Evolutionary conservation across 305 asterid genomes (phyloP), one percentile per base, ranked within the genome.

Genomic region (Plantago coronopus): DNA sequence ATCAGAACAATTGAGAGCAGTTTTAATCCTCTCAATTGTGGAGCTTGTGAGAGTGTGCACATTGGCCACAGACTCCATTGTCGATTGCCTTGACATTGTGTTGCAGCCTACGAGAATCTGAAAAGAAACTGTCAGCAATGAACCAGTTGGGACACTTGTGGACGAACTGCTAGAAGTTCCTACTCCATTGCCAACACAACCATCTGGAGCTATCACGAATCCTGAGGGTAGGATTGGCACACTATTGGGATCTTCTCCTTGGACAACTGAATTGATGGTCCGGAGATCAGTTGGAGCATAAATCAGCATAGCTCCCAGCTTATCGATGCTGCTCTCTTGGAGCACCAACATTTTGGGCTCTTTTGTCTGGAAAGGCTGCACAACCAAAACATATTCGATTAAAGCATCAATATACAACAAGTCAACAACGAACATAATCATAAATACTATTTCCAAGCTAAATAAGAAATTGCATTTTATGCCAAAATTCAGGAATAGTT

Each of bases 211-310:
- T 58, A 90, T 83, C 27, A 83, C 47, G 7, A 75, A 80, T 8
- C 96, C 95, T 0, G 91, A 85, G 12, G 96, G 97, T 1, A 81
- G 85, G 62, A 85, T 72, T 0, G 86, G 73, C 53, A 75, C 54
- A 19, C 38, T 61, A 16, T 38, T 29, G 0, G 64, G 60, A 63
- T 85, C 89, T 13, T 45, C 83, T 2, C 90, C 89, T 18, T 60
- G 69, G 0, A 83, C 66, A 14, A 76, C 76, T 15, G 75, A 40
- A 2, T 64, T 38, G 29, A 87, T 25, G 1, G 72, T 47, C 22
- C 69, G 38, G 45, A 76, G 43, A 19, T 79, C 75, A 42, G 82
- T 68, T 0, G 89, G 82, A 4, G 88, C 76, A 45, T 87, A 81
- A 54, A 87, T 66, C 20, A 87, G 19, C 18, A 44, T 61, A 19